These are phyloP conservation scores for Chaetomium sp. DNA, from an alignment of 2,329 filamentous ascomycete species.

Conservation along the genomic window DNA sequence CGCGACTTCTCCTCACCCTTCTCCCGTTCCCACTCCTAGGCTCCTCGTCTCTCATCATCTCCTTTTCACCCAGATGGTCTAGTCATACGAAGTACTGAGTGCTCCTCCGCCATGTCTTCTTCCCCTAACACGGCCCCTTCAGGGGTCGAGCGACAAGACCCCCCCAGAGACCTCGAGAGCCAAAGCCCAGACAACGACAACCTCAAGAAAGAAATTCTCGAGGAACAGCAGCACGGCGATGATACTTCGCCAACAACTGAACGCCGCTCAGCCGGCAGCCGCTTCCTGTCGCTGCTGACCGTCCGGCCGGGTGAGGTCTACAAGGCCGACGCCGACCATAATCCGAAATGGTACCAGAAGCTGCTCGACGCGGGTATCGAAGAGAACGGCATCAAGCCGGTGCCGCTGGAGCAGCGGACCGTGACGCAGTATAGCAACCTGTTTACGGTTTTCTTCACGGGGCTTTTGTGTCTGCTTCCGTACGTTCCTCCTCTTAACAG, in stretches of 20 bases:
- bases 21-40: too few relatives aligned
- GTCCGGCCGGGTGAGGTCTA: constrained; percentile 30
- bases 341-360: constrained; percentile 37
- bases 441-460: constrained; percentile 56
- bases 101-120: not conserved
- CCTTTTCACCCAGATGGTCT: too few relatives aligned
- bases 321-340: constrained; percentile 25
- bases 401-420: constrained; percentile 47
- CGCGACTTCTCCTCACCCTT: too few relatives aligned
- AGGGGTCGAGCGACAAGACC: not conserved
- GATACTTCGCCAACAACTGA: too few relatives aligned
- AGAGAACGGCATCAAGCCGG: constrained; percentile 49
- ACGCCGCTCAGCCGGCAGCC: not conserved
- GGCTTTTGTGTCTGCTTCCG: constrained; percentile 52
- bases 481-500: constrained; percentile 30
- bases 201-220: too few relatives aligned
- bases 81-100: too few relatives aligned
- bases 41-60: too few relatives aligned
- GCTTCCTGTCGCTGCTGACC: constrained; percentile 10
- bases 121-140: not conserved
- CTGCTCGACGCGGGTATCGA: constrained; percentile 43
- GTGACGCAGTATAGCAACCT: constrained; percentile 48
- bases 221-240: too few relatives aligned
- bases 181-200: not conserved
- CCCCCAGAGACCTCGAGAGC: constrained; percentile 11